These are phyloP conservation scores for Boletus sp. DNA, from an alignment of 768 basidiomycete genomes.

Conservation along the genomic window DNA sequence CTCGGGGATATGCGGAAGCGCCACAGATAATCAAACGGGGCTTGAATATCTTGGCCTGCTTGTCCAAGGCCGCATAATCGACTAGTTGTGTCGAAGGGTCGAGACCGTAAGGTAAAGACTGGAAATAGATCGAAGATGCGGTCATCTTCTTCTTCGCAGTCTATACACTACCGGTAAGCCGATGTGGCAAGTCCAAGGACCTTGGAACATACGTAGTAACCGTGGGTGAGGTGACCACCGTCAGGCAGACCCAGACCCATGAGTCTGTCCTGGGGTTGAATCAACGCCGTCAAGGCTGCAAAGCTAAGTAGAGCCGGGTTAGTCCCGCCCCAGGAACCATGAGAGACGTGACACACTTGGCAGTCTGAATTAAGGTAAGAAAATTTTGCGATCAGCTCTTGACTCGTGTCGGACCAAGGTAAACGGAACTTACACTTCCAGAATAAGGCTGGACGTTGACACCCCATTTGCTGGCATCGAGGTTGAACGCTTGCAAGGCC, in stretches of 20 bases:
- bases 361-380: constrained; percentile 53
- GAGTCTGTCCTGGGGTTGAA: constrained; percentile 95
- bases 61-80: constrained; percentile 78
- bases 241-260: constrained; percentile 99
- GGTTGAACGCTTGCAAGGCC: constrained; percentile 93
- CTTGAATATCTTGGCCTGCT: constrained; percentile 93
- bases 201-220: constrained; percentile 75
- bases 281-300: constrained; percentile 91
- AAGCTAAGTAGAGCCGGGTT: constrained; percentile 55
- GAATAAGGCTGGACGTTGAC: constrained; percentile 99
- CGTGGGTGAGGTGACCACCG: constrained; percentile 96
- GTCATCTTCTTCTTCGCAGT: constrained; percentile 99
- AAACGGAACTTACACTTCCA: constrained; percentile 66
- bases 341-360: constrained; percentile 59
- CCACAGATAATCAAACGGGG: constrained; percentile 95
- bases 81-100: constrained; percentile 82
- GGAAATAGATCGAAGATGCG: constrained; percentile 99
- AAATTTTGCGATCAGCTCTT: constrained; percentile 13
- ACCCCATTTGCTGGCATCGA: constrained; percentile 91
- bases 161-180: constrained; percentile 36
- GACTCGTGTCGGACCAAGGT: background rate
- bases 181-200: background rate
- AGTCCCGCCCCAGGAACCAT: constrained; percentile 5
- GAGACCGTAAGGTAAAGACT: constrained; percentile 91
- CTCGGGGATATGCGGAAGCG: constrained; percentile 97